These are phyloP conservation scores for Petunia secreta DNA, from an alignment of 257 asterid genomes.

Conservation along the genomic window DNA sequence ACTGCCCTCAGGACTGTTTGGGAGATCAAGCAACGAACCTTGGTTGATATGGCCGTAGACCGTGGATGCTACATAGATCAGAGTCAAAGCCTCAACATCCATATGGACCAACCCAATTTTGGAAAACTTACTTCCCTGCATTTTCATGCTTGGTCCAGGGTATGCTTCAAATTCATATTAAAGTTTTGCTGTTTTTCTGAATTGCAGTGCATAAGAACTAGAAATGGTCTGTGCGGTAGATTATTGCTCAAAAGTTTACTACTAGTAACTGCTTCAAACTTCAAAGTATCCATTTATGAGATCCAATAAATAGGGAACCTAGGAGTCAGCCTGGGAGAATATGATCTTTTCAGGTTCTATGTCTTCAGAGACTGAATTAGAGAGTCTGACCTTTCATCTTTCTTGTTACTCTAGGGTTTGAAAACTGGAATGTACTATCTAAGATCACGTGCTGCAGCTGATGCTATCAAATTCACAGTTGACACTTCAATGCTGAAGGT, in stretches of 20 bases:
- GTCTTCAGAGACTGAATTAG: background rate
- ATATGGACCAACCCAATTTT: slow-evolving; percentile 90
- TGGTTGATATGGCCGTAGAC: slow-evolving; percentile 97
- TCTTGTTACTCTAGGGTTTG: slow-evolving; percentile 60
- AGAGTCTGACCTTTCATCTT: background rate
- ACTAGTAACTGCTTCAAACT: background rate
- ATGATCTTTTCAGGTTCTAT: background rate
- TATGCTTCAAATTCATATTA: slow-evolving; percentile 30
- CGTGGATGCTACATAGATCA: slow-evolving; percentile 97
- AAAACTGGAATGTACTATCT: slow-evolving; percentile 97
- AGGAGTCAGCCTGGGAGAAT: background rate
- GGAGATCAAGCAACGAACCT: slow-evolving; percentile 83
- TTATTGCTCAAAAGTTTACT: background rate
- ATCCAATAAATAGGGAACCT: background rate
- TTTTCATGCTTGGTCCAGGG: slow-evolving; percentile 89
- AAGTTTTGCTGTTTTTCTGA: background rate
- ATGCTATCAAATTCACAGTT: slow-evolving; percentile 92
- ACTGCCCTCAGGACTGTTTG: slow-evolving; percentile 71
- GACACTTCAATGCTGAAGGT: slow-evolving; percentile 80
- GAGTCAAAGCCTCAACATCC: slow-evolving; percentile 94
- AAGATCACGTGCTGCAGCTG: slow-evolving; percentile 93
- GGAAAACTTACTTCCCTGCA: slow-evolving; percentile 93
- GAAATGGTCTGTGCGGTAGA: background rate
- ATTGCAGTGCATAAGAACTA: background rate
- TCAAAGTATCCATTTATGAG: background rate